phyloP scores from a whole-genome alignment of 2,329 filamentous ascomycete species.

The Colletotrichum sojae region DNA sequence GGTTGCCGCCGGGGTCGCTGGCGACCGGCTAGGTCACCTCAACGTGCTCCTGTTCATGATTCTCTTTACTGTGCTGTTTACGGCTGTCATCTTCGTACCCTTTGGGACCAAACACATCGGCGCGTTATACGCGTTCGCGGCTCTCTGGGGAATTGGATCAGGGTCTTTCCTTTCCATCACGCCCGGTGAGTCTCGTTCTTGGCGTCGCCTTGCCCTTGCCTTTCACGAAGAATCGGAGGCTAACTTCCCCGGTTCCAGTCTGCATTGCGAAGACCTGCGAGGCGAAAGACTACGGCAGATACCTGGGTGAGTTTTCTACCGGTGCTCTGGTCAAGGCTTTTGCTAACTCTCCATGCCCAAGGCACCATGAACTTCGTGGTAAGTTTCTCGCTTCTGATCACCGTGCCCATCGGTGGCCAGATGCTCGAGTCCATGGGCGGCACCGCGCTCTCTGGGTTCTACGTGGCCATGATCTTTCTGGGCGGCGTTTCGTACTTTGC shows the following conservation, averaged over 20 bases:
- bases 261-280: constrained; percentile 63
- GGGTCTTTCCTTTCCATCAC: constrained; percentile 61
- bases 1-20: constrained; percentile 58
- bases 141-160: constrained; percentile 64
- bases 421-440: constrained; percentile 61
- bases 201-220: rapidly evolving
- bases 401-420: constrained; percentile 61
- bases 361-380: constrained; percentile 63
- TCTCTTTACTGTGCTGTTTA: constrained; percentile 54
- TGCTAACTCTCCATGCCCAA: constrained; percentile 22
- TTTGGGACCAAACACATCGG: constrained; percentile 56
- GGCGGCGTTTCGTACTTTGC: constrained; percentile 51
- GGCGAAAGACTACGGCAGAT: constrained; percentile 62
- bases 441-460: constrained; percentile 60
- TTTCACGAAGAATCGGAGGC: rapidly evolving
- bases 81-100: constrained; percentile 59
- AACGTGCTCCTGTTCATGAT: constrained; percentile 58
- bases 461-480: constrained; percentile 56
- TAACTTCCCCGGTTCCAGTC: constrained; percentile 45
- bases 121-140: constrained; percentile 59
- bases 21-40: constrained; percentile 60
- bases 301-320: constrained; percentile 46
- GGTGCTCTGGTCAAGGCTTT: background rate
- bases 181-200: constrained; percentile 43
- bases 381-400: constrained; percentile 60